A percentile compares a stretch with the other conserved stretches of the same genome.
phyloP scores from a whole-genome alignment of 257 asterid species.

The Fraxinus cuspidata region DNA sequence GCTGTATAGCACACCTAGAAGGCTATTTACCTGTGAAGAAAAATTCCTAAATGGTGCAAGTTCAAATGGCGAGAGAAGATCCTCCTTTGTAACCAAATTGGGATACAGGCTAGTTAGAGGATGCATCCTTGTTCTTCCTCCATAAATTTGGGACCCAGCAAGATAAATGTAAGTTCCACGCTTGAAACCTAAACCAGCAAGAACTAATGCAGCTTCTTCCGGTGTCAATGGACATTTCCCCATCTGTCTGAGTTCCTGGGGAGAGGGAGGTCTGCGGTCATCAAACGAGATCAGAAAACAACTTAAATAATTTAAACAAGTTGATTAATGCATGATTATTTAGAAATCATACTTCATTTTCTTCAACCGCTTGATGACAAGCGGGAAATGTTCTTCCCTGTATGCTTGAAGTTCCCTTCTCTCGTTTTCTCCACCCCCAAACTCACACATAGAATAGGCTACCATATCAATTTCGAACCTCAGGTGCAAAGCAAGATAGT shows the following conservation, averaged over 20 bases:
- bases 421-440: constrained; percentile 87
- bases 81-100: constrained; percentile 74
- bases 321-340: neutral
- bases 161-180: constrained; percentile 69
- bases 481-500: constrained; percentile 86
- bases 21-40: constrained; percentile 72
- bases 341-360: constrained; percentile 44
- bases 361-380: constrained; percentile 73
- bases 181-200: constrained; percentile 75
- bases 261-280: constrained; percentile 46
- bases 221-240: constrained; percentile 95
- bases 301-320: neutral
- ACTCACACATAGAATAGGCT: constrained; percentile 90
- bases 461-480: constrained; percentile 97
- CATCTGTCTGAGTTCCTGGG: constrained; percentile 54
- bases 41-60: constrained; percentile 76
- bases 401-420: constrained; percentile 64
- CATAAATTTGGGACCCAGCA: constrained; percentile 82
- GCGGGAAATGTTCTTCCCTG: constrained; percentile 82
- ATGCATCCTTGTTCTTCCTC: constrained; percentile 70
- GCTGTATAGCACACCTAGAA: neutral
- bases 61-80: constrained; percentile 76
- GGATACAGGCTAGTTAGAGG: constrained; percentile 72
- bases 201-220: constrained; percentile 91
- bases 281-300: neutral